phyloP scores from a whole-genome alignment of 176 grass and related monocot species.

The Oryza officinalis region DNA sequence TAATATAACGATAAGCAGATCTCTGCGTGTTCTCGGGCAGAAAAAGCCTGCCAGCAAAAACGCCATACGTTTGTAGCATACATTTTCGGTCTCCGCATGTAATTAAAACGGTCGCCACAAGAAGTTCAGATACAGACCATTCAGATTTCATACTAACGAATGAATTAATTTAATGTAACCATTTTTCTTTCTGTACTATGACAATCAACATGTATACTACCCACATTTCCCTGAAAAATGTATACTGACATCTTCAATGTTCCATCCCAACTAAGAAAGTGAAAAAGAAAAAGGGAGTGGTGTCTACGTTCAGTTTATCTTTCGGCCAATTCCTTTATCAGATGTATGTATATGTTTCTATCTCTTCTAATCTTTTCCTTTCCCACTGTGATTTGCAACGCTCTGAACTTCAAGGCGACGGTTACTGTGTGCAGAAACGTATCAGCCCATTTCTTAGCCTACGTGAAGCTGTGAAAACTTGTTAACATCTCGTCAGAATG shows the following conservation, averaged over 20 bases:
- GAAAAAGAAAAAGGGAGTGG: neutral
- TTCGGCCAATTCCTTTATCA: constrained; percentile 9
- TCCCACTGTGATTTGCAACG: neutral
- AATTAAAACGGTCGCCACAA: too few relatives aligned
- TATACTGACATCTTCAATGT: neutral
- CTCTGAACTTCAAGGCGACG: constrained; percentile 13
- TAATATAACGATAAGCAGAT: too few relatives aligned
- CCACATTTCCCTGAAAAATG: too few relatives aligned
- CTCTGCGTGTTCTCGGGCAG: too few relatives aligned
- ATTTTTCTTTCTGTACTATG: constrained; percentile 33
- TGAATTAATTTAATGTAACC: constrained; percentile 46
- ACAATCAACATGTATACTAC: too few relatives aligned
- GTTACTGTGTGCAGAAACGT: too few relatives aligned
- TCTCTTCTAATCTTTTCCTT: neutral
- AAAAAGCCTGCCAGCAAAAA: too few relatives aligned
- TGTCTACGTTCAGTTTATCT: neutral
- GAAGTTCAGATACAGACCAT: neutral
- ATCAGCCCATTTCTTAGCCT: too few relatives aligned
- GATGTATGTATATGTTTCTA: neutral
- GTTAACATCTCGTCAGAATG: too few relatives aligned
- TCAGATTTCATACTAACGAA: constrained; percentile 11
- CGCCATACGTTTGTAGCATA: too few relatives aligned
- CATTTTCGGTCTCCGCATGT: too few relatives aligned
- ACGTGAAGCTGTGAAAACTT: too few relatives aligned
- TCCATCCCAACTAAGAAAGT: constrained; percentile 3